Base-by-base conservation (phyloP, 2,329 filamentous ascomycete genomes). In the Cytospora piceicola region DNA sequence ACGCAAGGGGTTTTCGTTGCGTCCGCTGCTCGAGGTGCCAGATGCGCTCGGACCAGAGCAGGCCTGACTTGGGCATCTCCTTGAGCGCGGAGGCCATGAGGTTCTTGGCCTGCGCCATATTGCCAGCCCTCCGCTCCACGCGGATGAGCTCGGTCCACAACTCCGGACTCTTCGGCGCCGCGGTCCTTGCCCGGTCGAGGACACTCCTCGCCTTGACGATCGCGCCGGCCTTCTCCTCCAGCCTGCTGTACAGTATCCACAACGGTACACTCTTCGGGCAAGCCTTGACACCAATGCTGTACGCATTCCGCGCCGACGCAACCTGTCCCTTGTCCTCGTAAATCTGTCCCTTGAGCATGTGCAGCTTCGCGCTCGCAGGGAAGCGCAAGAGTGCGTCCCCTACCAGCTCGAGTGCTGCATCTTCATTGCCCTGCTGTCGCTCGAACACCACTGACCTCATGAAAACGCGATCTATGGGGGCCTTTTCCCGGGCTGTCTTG, bases 331-430 rank as follows among this genome's bases (percentile, higher is more conserved):
- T 85, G 53, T 89, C 85, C 74, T 97, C 91, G 82, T 99, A 99
- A 69, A 98, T 95, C 75, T 99, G 95, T 0, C 96, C 95, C 79
- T 99, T 99, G 82, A 97, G 92, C 91, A 98, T 97, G 90, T 94
- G 97, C 29, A 99, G 84, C 78, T 98, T 98, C 61, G 92, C 85
- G 15, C 90, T 88, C 54, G 88, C 86, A 0, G 95, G 94, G 80
- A 96, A 99, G 12, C 92, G 85, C 70, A 94, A 90, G 42, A 99
- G 81, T 1, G 90, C 95, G 75, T 96, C 90, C 67, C 94, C 92
- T 53, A 92, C 92, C 14, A 99, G 88, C 72, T 96, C 91, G 17
- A 99, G 84, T 0, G 95, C 94, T 1, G 88, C 88, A 56, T 97
- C 92, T 30, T 83, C 83, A 71, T 95, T 90, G 64, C 89, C 90